Evolutionary conservation across 371 early-diverging fungal genomes (phyloP), one percentile per base, ranked within the genome.

Genomic region (Circinella umbellata): DNA sequence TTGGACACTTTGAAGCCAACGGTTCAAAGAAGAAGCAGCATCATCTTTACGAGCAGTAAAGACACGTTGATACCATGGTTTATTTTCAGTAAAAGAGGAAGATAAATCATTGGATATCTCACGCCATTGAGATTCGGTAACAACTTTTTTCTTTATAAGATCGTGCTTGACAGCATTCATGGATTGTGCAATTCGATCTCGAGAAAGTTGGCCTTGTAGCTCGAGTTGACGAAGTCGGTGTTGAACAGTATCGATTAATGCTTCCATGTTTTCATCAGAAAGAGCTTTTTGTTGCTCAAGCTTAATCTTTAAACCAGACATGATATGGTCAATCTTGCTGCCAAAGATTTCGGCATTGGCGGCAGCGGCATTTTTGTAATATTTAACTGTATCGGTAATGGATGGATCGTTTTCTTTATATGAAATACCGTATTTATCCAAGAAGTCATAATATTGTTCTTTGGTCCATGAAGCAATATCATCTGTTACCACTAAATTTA

Each of bases 171-270:
- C 64, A 15, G 74, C 47, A 53, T 80, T 80, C 15, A 84, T 68
- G 20, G 75, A 63, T 20, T 79, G 71, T 17, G 75, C 69, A 7
- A 79, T 77, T 38, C 74, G 73, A 6, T 84, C 84, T n/a, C 75
- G 73, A 6, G 80, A 76, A 17, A 84, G 69, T 38, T 73, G 69
- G 14, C 82, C 82, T 42, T 79, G 80, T 15, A 84, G 64, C 47
- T 80, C 79, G 8, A 81, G 70, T 54, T 75, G 75, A 15, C 76
- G 81, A 37, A 84, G 67, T 18, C 66, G 65, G 48, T 81, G 84
- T 27, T 74, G 72, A 18, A 84, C 20, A 14, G 74, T 76, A 10
- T 63, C 66, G 2, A 69, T 46, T 0, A 84, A 35, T 8, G 36
- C 73, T 20, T 81, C 64, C 14, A 71, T 54, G 36, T 77, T 69